Evolutionary conservation across 345 rosid genomes (phyloP).

Genomic region (Bruguiera gymnorhiza): DNA sequence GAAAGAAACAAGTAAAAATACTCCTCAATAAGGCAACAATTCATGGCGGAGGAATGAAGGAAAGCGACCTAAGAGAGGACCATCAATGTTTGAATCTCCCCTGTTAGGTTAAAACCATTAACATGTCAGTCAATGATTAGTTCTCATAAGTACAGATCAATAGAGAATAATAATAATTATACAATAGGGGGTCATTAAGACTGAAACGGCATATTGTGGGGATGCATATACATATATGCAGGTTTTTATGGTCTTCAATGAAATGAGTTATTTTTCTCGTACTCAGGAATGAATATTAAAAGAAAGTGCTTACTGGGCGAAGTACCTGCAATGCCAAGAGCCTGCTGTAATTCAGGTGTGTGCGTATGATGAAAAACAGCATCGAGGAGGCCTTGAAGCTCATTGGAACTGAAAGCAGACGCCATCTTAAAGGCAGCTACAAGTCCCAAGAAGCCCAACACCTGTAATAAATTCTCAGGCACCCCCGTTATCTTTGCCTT

Average conservation of each 20-base stretch:
- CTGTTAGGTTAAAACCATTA: too few relatives aligned
- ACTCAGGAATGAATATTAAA: background rate
- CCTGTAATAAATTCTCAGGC: constrained; percentile 32
- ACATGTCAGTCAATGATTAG: too few relatives aligned
- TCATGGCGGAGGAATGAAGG: too few relatives aligned
- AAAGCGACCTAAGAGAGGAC: too few relatives aligned
- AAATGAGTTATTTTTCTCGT: background rate
- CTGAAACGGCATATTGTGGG: too few relatives aligned
- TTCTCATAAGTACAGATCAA: too few relatives aligned
- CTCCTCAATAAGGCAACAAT: too few relatives aligned
- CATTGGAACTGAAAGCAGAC: constrained; percentile 26
- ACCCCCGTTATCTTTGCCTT: constrained; percentile 32
- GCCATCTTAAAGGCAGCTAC: constrained; percentile 41
- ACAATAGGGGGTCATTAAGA: too few relatives aligned
- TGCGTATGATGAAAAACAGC: constrained; percentile 28
- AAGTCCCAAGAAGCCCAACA: constrained; percentile 43
- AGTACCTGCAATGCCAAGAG: constrained; percentile 34
- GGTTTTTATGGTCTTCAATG: background rate
- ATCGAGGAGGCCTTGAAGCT: constrained; percentile 31
- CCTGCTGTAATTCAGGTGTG: constrained; percentile 26
- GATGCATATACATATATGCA: too few relatives aligned
- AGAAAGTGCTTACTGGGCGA: constrained; percentile 27
- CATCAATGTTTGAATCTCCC: too few relatives aligned
- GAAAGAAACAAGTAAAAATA: too few relatives aligned
- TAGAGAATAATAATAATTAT: too few relatives aligned